phyloP scores from a whole-genome alignment of 2,329 filamentous ascomycete species.

The Talaromyces marneffei region DNA sequence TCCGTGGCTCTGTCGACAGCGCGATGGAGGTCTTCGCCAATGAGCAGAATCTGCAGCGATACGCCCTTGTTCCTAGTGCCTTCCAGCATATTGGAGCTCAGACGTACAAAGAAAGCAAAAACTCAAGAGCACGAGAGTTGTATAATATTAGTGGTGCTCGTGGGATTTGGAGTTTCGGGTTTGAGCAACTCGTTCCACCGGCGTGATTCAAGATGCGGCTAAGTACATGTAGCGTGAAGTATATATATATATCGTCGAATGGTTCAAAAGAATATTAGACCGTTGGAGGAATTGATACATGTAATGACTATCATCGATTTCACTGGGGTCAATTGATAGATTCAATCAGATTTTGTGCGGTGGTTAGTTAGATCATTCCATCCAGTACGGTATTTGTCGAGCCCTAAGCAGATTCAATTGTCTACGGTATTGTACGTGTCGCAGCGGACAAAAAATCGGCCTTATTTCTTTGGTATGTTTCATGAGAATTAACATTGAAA shows the following conservation, averaged over 20 bases:
- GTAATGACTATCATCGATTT: neutral
- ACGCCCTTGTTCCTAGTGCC: conserved; percentile 39
- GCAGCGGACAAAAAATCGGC: too few species aligned
- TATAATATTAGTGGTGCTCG: conserved; percentile 8
- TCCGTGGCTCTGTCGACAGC: conserved; percentile 34
- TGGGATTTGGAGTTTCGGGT: conserved; percentile 20
- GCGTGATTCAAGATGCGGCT: neutral
- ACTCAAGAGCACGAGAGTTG: neutral
- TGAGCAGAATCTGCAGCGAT: conserved; percentile 33
- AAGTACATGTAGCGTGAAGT: too few species aligned
- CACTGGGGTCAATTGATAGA: neutral
- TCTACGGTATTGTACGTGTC: too few species aligned
- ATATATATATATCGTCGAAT: neutral
- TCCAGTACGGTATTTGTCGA: too few species aligned
- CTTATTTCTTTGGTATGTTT: too few species aligned
- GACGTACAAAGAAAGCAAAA: conserved; percentile 29
- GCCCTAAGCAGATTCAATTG: too few species aligned
- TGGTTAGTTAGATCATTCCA: too few species aligned
- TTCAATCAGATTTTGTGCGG: too few species aligned
- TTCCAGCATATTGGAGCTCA: conserved; percentile 42
- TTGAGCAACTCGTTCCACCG: conserved; percentile 13
- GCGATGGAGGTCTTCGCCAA: conserved; percentile 41
- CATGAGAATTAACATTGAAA: too few species aligned
- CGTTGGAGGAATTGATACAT: neutral
- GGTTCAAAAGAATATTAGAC: neutral